Base-by-base conservation (phyloP, 805 yeast species). In the Saccharomycopsis oosterbeekiorum region DNA sequence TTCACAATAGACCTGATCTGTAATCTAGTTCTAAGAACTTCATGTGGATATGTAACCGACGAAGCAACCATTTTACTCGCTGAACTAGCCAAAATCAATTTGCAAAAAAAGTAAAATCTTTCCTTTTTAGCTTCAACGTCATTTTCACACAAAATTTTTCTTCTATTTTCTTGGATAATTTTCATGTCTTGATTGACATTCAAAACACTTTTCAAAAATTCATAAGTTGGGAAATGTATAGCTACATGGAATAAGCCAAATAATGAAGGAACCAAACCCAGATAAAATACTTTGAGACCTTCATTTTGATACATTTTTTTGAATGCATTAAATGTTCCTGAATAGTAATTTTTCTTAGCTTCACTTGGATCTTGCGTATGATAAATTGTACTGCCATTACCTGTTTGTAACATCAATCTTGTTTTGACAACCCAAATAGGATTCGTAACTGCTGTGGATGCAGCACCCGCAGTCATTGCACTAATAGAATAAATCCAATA, bases 361-460 rank as follows among this genome's bases (percentile, higher is more conserved):
- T 43, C 55, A 14, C 21, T n/a, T 56, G 60, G 57, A 66, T 67
- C 68, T 72, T 78, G 1, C 6, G 47, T 24, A 59, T 71, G 74
- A 65, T 76, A 74, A 15, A 75, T 72, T 5, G 78, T 75, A 54
- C 69, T 67, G 12, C 80, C 77, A 56, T 74, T 71, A 37, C 79
- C 81, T 59, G 86, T 85, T 69, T 89, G 96, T 50, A 92, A 77
- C 98, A 94, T 94, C 58, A 94, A 75, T 68, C 99, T 77, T 1
- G 99, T 94, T 71, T 94, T 94, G 37, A 94, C 92, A 55, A 94
- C 98, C 99, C 99, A 94, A 14, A 93, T 89, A 11, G 99, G 99
- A 71, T 94, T 94, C 0, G 97, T 93, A 9, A 85, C 72, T 11
- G 89, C 77, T 0, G 98, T 88, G 1, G 96, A 88, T 8, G 85